phyloP scores from a whole-genome alignment of 352 stramenopile species.

The Pythium brachiatum region DNA sequence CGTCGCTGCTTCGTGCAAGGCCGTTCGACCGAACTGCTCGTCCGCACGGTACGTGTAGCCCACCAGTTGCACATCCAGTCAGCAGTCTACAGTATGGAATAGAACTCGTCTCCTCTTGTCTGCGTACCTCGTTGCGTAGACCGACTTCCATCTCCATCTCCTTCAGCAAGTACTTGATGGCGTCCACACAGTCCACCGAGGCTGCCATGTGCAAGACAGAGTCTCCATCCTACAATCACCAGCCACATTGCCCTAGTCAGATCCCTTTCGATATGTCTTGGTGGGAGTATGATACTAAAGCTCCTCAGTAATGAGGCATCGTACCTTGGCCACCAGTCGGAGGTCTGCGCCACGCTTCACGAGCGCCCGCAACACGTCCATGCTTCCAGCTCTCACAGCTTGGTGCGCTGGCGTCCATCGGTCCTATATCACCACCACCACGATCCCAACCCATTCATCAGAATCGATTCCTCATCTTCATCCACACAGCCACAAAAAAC shows the following conservation, averaged over 20 bases:
- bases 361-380: neutral
- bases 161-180: neutral
- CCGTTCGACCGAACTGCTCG: neutral
- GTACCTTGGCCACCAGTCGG: neutral
- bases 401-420: neutral
- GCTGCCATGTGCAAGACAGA: neutral
- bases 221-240: neutral
- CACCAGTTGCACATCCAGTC: no score
- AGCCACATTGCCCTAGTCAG: neutral
- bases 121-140: neutral
- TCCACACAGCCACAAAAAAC: no score
- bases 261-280: no score
- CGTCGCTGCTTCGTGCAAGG: neutral
- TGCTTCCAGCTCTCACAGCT: neutral
- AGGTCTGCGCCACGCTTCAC: neutral
- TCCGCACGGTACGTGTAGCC: neutral
- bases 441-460: neutral
- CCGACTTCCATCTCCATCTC: neutral
- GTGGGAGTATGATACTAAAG: no score
- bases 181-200: neutral
- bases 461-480: no score
- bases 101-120: neutral
- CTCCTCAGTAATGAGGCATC: neutral
- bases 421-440: neutral
- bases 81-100: no score